Evolutionary conservation across 225 moss, liverwort and hornwort species (phyloP), one percentile per base, ranked within the genome.

Genomic region (Polytrichum commune): DNA sequence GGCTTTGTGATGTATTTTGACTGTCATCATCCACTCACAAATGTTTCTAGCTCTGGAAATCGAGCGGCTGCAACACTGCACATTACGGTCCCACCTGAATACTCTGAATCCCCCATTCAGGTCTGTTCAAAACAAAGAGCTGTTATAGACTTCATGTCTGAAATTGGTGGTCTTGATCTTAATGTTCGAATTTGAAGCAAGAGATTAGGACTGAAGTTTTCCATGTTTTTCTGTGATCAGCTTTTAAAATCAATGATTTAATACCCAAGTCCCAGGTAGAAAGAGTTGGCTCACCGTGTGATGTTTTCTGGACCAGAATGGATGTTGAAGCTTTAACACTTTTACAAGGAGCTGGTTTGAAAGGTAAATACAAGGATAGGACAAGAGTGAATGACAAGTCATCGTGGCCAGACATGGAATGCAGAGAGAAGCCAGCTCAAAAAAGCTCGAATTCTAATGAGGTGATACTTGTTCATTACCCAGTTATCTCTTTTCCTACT

Each of bases 41-140:
- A 65, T 9, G 46, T 63, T 69, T 23, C 5, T 81, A 95, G 95
- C 87, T 72, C 70, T 95, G 69, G 89, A 91, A 73, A 62, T 74
- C 35, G 92, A 95, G 67, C 89, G 80, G 63, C 76, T 90, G 63
- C 87, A 95, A 65, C 87, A 88, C 65, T 86, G 75, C 74, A 69
- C 83, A 5, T 46, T 86, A 23, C 83, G 74, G 25, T 84, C 84
- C 69, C 90, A 81, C 32, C 76, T 89, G 46, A 84, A 83, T 66
- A 75, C 82, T 27, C 18, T 62, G 28, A 54, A 75, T 24, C 75
- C 83, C 70, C 71, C 75, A 23, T 35, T 73, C 62, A 73, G 80
- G 86, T 86, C 33, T 68, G 80, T 73, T 75, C 29, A 62, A 62
- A 25, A 1, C 70, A 27, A 10, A 69, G 5, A 1, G 46, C 35